A percentile compares a stretch with the other conserved stretches of the same genome.
Conservation (phyloP, 176 grass and related monocot genomes). For the Zizania latifolia region DNA sequence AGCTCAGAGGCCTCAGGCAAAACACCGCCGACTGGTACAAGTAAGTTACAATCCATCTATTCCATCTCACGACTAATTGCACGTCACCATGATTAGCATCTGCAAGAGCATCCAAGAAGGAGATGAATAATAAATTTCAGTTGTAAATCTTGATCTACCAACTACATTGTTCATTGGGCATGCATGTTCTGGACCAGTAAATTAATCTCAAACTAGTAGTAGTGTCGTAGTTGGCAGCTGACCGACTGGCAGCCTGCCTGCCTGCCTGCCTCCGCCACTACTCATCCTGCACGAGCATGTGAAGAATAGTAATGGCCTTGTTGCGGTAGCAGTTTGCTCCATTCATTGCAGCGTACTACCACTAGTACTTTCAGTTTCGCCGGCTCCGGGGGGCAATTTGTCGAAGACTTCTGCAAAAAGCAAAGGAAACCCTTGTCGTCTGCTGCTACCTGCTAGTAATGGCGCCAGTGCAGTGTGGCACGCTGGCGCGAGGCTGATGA, state of each 20-base stretch:
- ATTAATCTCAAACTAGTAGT: neutral
- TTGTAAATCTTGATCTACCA: neutral
- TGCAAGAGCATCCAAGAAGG: neutral
- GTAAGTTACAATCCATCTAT: conserved; percentile 6
- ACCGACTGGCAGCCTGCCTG: neutral
- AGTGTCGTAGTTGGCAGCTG: conserved; percentile 36
- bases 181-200: conserved; percentile 24
- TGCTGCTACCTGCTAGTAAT: too few species aligned
- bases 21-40: conserved; percentile 62
- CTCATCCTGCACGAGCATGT: conserved; percentile 22
- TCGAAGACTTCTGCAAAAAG: neutral
- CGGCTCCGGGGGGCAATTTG: neutral
- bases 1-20: conserved; percentile 68
- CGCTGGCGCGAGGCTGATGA: too few species aligned
- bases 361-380: neutral
- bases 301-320: conserved; percentile 31
- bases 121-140: neutral
- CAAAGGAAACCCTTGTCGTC: neutral
- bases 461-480: neutral
- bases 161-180: neutral
- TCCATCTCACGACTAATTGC: neutral
- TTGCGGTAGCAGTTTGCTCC: neutral
- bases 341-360: neutral
- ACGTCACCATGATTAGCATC: neutral
- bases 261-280: neutral